Evolutionary conservation across 2,329 filamentous ascomycete genomes (phyloP), one percentile per base, ranked within the genome.

Genomic region (Didymellaceae sp.): DNA sequence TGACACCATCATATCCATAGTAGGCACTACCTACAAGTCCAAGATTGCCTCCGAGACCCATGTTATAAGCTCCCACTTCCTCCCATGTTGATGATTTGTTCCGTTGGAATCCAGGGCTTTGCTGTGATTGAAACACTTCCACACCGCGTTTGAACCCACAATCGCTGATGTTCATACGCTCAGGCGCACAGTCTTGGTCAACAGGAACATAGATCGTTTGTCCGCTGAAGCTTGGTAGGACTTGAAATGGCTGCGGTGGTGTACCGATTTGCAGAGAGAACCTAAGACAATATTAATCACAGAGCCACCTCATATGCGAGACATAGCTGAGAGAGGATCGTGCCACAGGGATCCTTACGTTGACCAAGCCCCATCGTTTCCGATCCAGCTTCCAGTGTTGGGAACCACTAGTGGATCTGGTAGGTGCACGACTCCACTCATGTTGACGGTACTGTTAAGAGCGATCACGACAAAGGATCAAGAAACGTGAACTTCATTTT

Each of bases 1-100:
- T 4, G 6, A 80, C 73, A 4, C 65, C 73, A 35, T 80, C 75
- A 81, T 81, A 65, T 6, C 85, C 87, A 63, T 87, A 90, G 49
- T 85, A 75, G 6, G 85, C 86, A 64, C 87, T 88, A 35, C 82
- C 85, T 2, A 71, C 71, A 39, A 82, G 75, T 4, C 80, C 82
- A n/a, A 87, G 73, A 49, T 86, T 80, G 21, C 69, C 60, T 46
- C 80, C 77, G 25, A 86, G 75, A 43, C 81, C 83, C 31, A 88
- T 74, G 58, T 83, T 76, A 76, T 81, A 89, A 31, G 78, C 75
- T 28, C 86, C 86, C 34, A 86, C 74, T 2, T 80, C 56, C 17
- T 76, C 73, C 84, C 85, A 90, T 39, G 80, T 80, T 0, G 38
- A 37, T 4, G 45, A 42, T 18, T n/a, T 30, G 6, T 48, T 48